Conservation (phyloP, 1,284 basidiomycete genomes). For the Psilocybe mexicana region DNA sequence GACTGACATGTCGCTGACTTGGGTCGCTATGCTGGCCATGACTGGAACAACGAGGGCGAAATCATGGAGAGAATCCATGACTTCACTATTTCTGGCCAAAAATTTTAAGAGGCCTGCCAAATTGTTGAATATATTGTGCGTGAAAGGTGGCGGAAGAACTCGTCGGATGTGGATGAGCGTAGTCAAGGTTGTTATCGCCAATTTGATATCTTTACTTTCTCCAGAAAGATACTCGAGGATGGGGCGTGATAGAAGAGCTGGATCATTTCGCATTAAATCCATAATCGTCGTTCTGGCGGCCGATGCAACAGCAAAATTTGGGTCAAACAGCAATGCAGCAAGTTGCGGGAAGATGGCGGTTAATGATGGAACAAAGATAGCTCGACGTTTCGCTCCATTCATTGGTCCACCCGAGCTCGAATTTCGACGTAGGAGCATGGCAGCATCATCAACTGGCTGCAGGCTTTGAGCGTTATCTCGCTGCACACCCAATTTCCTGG, state of each 20-base stretch:
- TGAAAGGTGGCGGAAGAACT: conserved; percentile 62
- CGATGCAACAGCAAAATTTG: conserved; percentile 55
- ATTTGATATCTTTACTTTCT: conserved; percentile 45
- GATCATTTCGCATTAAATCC: conserved; percentile 78
- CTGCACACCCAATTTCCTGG: conserved; percentile 24
- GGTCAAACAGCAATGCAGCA: conserved; percentile 52
- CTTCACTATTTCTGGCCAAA: conserved; percentile 46
- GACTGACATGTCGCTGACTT: conserved; percentile 73
- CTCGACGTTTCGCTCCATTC: conserved; percentile 52
- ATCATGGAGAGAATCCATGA: conserved; percentile 44
- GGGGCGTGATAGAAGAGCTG: conserved; percentile 62
- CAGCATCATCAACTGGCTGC: conserved; percentile 26
- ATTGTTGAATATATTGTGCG: conserved; percentile 70
- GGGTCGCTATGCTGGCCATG: conserved; percentile 56
- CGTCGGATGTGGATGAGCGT: conserved; percentile 55
- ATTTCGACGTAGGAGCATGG: conserved; percentile 48
- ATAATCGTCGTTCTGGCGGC: conserved; percentile 57
- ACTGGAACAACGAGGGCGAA: conserved; percentile 60
- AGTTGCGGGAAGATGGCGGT: conserved; percentile 54
- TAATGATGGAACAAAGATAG: conserved; percentile 66
- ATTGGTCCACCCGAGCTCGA: conserved; percentile 50
- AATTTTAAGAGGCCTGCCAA: conserved; percentile 71
- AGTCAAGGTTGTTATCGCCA: conserved; percentile 51
- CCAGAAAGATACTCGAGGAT: conserved; percentile 60
- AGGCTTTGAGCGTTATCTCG: conserved; percentile 11